Base-by-base conservation (phyloP, 228 moss, liverwort and hornwort species). In the Sphagnum fallax region DNA sequence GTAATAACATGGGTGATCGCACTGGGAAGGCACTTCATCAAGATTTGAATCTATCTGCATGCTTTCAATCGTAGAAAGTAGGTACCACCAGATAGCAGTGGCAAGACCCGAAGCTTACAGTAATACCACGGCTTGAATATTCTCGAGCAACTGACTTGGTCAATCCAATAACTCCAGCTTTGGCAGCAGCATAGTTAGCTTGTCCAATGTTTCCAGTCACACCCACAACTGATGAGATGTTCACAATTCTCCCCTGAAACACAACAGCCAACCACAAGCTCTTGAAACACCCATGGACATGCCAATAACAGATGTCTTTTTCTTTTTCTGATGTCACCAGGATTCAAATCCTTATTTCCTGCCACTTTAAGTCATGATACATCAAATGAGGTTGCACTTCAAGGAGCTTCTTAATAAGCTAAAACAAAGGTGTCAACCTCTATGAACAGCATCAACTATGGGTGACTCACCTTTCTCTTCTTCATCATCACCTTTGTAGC, bases 401-500 rank as follows among this genome's bases (percentile, higher is more conserved):
- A 32, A 32, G 32, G 32, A 32, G 32, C 32, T 32, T 32, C 2
- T 2, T 32, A 32, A 32, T 32, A 2, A 32, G 32, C 32, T 32
- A 32, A 32, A 32, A 32, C 32, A 32, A 32, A 2, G 2, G 32
- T 32, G 3, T 32, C 32, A 32, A 32, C 32, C 32, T 32, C 32
- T 32, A 32, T 32, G 32, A 32, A 61, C 13, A 69, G 59, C 48
- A 15, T 11, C n/a, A 7, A 49, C 16, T 18, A 53, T 15, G 48
- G 49, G 60, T 53, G 58, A 49, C 8, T 10, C 77, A 93, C 93
- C 89, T 88, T 92, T 67, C 78, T 92, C 75, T 92, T 93, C 86
- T 88, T 96, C 86, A 96, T 91, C 96, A 92, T 92, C 71, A 96
- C 80, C 82, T 96, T 96, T 6, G 91, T 91, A 59, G 92, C 92